Base-by-base conservation (phyloP, 352 stramenopile genomes). In the Pythium apleroticum region DNA sequence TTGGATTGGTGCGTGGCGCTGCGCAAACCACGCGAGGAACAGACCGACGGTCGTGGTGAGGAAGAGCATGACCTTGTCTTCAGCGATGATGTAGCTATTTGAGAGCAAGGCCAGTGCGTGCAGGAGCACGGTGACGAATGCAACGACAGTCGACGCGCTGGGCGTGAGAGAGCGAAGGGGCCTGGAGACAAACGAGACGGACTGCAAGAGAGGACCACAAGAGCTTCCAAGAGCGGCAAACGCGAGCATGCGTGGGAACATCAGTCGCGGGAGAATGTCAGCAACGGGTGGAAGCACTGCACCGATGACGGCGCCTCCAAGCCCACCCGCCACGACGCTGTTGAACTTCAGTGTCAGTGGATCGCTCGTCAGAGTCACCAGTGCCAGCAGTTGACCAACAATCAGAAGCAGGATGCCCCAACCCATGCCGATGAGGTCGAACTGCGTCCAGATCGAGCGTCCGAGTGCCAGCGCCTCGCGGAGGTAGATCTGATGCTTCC, bases 21-120 rank as follows among this genome's bases (percentile, higher is more conserved):
- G 75, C 1, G 70, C 43, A 15, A 59, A 66, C 22, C 52, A 48
- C 5, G 89, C 63, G 58, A 84, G 48, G 52, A 85, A 84, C 43
- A 83, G 73, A 1, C 83, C 83, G 0, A 68, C 75, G 8, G 77
- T 86, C 39, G 76, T 69, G 22, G 74, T 78, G 43, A 96, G 58
- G 50, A 93, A 96, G 24, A 80, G 72, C 69, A 93, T 85, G 10
- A 90, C 83, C 27, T 73, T 75, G 57, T 74, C 60, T 54, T 96
- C 86, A 9, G 81, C 73, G n/a, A 93, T 80, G 28, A 96, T 90
- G 66, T 89, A 96, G 73, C 84, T 94, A 63, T 96, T 96, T 33
- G 88, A 95, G 20, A 93, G 72, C 25, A 93, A 68, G 12, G 77
- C 76, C 17, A 92, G 63, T 15, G 73, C 65, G 57, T 94, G 87